Evolutionary conservation across 805 yeast genomes (phyloP), one percentile per base, ranked within the genome.

Genomic region (Hanseniaspora jakobsenii): DNA sequence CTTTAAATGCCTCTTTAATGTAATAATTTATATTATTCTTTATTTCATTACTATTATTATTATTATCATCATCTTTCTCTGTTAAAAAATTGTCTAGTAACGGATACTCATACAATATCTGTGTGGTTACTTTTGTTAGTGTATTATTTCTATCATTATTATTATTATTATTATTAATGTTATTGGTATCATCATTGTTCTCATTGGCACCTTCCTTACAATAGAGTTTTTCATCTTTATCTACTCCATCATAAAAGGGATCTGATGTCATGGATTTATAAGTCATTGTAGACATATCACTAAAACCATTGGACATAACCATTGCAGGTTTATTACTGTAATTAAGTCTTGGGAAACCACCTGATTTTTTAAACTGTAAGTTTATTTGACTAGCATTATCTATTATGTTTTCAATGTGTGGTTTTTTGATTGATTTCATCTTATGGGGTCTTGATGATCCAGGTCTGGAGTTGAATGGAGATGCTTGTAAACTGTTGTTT

Each of bases 371-470:
- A 9, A 45, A 24, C 7, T 32, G 23, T 7, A 26, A 16, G 23
- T 42, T 42, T n/a, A 36, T 32, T 8, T 19, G 29, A n/a, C 35
- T 38, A 1, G 64, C 62, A 35, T 55, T 53, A 36, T 52, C 54
- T 6, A 60, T 47, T 22, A 61, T 49, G 23, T 56, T 55, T 43
- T 60, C 64, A 6, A 60, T 52, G 22, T 50, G 52, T 1, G 49
- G 50, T 38, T 50, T 50, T 35, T 47, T 48, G 10, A 4, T 31
- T 9, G 13, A 19, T 28, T 35, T 42, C 9, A 28, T 22, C 16
- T 19, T 21, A 9, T n/a, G n/a, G n/a, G n/a, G n/a, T n/a, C n/a
- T n/a, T n/a, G 46, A 14, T 3, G 46, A 42, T 2, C 26, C 26
- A 4, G 46, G 46, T 9, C 46, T 14, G 9, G 46, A 35, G 14